Evolutionary conservation across 192 early-diverging fungal species (phyloP).

Genomic region (Dissophora globulifera): DNA sequence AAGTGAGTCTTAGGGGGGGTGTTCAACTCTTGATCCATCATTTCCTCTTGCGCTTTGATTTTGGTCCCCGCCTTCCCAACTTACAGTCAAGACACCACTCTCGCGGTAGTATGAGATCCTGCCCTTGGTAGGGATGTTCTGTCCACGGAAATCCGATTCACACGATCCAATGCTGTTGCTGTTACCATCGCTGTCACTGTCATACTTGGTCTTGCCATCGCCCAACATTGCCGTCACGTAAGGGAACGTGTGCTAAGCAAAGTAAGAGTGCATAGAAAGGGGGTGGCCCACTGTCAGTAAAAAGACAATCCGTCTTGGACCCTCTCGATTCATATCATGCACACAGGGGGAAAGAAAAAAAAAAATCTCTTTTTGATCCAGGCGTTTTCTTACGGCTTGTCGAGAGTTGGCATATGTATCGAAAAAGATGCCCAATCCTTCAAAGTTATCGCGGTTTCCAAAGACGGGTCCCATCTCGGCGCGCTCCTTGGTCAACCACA

Average conservation of each 20-base stretch:
- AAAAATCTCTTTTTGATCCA: too few relatives aligned
- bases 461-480: conserved; percentile 84
- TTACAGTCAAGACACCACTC: conserved; percentile 22
- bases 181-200: conserved; percentile 84
- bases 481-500: conserved; percentile 90
- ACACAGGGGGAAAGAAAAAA: too few relatives aligned
- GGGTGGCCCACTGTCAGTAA: too few relatives aligned
- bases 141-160: conserved; percentile 82
- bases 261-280: background rate
- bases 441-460: conserved; percentile 88
- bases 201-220: conserved; percentile 90
- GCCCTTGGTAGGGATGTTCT: conserved; percentile 69
- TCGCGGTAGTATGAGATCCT: conserved; percentile 81
- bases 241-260: conserved; percentile 75
- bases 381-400: conserved; percentile 34
- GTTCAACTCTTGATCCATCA: too few relatives aligned
- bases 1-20: too few relatives aligned
- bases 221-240: conserved; percentile 94
- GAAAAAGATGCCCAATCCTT: conserved; percentile 95
- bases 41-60: too few relatives aligned
- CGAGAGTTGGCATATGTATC: conserved; percentile 94
- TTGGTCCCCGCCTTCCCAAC: too few relatives aligned
- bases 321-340: too few relatives aligned
- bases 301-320: background rate
- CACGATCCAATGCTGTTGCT: conserved; percentile 72